Evolutionary conservation across 805 yeast genomes (phyloP), one percentile per base, ranked within the genome.

Genomic region (Ogataea polymorpha): DNA sequence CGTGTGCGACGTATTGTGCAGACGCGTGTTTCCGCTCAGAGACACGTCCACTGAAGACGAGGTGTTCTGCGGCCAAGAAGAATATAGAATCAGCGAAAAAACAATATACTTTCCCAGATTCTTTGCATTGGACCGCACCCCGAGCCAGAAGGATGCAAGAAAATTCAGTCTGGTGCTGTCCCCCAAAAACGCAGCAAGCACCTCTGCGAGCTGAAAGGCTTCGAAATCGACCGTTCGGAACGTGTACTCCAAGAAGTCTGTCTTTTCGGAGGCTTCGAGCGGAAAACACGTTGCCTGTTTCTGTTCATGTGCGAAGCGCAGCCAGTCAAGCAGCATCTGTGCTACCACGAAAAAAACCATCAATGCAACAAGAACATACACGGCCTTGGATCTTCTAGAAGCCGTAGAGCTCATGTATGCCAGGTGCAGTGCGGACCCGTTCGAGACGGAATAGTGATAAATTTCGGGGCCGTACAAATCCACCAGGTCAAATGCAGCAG

Each of bases 201-300:
- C 8, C 15, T 35, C 35, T 8, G 48, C 36, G 13, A 41, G 17
- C 17, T 30, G 32, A 13, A 46, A 38, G 0, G 50, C 27, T 31
- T 40, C 54, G 29, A 41, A 51, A 20, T 51, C 55, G 10, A 49
- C 28, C 3, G 41, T 30, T 17, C 33, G 34, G 41, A 37, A 51
- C 2, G 42, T 38, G 23, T 33, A 33, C 8, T 32, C 29, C 6
- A 51, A 38, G 11, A 40, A 32, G 31, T 51, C 55, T 14, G 39
- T 32, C 25, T 41, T 32, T 11, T 23, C 34, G 8, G 41, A 25
- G 2, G 37, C 24, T 2, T 41, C 37, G 15, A 29, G 13, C 3
- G 49, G 38, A 18, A 35, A 23, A 5, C 26, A 26, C 4, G 28
- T 15, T 1, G 43, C 38, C 28, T 45, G 48, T 23, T 45, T 34